phyloP scores from a whole-genome alignment of 176 grass and related monocot species.

The Aegilops sharonensis region DNA sequence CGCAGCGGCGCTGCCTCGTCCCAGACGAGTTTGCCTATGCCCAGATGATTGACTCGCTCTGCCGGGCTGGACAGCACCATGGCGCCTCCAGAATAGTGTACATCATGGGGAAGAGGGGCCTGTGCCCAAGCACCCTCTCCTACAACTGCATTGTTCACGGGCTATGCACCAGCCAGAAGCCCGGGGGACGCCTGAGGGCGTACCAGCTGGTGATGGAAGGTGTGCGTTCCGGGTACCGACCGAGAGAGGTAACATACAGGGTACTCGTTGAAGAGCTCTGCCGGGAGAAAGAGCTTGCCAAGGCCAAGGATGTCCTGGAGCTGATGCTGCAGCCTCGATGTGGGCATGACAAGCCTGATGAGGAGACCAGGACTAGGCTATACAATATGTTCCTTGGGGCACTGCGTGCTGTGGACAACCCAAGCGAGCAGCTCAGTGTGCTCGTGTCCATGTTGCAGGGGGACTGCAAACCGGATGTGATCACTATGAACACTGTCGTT shows the following conservation, averaged over 20 bases:
- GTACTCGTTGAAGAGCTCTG: slow-evolving; percentile 67
- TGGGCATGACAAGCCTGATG: neutral
- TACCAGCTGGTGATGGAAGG: slow-evolving; percentile 85
- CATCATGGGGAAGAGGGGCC: slow-evolving; percentile 77
- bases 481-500: slow-evolving; percentile 87
- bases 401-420: slow-evolving; percentile 55
- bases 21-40: slow-evolving; percentile 57
- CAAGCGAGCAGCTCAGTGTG: slow-evolving; percentile 68
- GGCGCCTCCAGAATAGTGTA: slow-evolving; percentile 75
- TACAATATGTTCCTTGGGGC: slow-evolving; percentile 86
- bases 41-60: slow-evolving; percentile 82
- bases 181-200: slow-evolving; percentile 50
- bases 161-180: slow-evolving; percentile 54
- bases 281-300: slow-evolving; percentile 59
- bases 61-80: slow-evolving; percentile 63
- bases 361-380: slow-evolving; percentile 49
- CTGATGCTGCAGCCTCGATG: slow-evolving; percentile 51
- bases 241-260: slow-evolving; percentile 63
- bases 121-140: slow-evolving; percentile 56
- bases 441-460: slow-evolving; percentile 84
- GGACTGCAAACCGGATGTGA: slow-evolving; percentile 57
- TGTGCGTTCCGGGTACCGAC: slow-evolving; percentile 41
- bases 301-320: slow-evolving; percentile 66
- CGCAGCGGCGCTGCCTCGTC: slow-evolving; percentile 43
- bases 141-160: slow-evolving; percentile 95